These are phyloP conservation scores for Sanghuangporus sanghuang DNA, from an alignment of 1,284 basidiomycete species.

Conservation along the genomic window DNA sequence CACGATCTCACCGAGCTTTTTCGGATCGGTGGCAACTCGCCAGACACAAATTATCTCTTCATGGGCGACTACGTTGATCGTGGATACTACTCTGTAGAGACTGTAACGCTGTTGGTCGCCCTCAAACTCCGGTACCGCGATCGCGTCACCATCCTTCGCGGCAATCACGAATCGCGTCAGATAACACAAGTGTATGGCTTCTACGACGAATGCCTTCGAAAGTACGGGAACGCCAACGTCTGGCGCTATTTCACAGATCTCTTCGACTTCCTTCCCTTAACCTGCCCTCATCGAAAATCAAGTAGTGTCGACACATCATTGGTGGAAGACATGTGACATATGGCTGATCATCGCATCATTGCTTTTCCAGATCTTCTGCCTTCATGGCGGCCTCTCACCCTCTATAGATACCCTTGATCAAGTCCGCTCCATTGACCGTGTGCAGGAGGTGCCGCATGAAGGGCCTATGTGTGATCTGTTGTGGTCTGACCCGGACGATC, in stretches of 20 bases:
- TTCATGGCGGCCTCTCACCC: conserved; percentile 97
- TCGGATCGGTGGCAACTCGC: conserved; percentile 98
- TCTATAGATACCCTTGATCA: conserved; percentile 99
- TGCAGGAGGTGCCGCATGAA: conserved; percentile 98
- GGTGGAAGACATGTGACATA: not conserved
- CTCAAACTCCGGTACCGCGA: conserved; percentile 98
- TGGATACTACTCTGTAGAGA: conserved; percentile 99
- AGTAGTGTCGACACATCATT: conserved; percentile 49
- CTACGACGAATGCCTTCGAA: conserved; percentile 98
- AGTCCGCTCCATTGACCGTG: conserved; percentile 96
- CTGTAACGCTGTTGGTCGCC: conserved; percentile 96
- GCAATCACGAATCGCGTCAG: conserved; percentile 98
- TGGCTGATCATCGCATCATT: conserved; percentile 1
- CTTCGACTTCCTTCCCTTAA: conserved; percentile 96
- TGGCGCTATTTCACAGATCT: conserved; percentile 99
- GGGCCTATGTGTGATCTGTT: conserved; percentile 99
- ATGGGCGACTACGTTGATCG: conserved; percentile 99
- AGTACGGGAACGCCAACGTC: conserved; percentile 99
- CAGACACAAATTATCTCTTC: conserved; percentile 99
- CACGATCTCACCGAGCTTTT: conserved; percentile 99
- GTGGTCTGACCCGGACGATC: conserved; percentile 99
- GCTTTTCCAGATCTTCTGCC: conserved; percentile 86
- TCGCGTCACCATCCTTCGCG: conserved; percentile 95
- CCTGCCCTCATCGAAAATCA: conserved; percentile 98
- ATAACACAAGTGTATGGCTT: conserved; percentile 99